phyloP scores from a whole-genome alignment of 1,284 basidiomycete genomes.

The Apiotrichum mycotoxinovorans region DNA sequence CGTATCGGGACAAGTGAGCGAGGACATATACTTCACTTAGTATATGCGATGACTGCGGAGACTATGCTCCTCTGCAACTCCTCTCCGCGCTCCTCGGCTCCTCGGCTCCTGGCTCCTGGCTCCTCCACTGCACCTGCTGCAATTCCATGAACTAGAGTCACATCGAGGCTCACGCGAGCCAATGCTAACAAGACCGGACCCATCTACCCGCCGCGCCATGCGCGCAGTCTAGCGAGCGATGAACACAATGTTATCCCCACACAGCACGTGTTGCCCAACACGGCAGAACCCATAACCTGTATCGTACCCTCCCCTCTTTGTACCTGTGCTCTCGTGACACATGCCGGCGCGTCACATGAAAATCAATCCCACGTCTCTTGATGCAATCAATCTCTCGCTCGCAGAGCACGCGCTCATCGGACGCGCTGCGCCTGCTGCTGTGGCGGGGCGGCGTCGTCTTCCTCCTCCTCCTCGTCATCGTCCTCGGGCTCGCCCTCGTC shows the following conservation, averaged over 20 bases:
- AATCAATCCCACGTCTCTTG: no score
- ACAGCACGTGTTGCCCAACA: not conserved
- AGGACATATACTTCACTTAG: no score
- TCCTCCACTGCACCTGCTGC: no score
- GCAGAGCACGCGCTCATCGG: not conserved
- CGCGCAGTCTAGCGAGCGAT: not conserved
- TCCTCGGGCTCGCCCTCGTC: slow-evolving; percentile 32
- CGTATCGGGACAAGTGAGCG: no score
- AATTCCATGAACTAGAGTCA: slow-evolving; percentile 1
- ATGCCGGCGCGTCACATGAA: not conserved
- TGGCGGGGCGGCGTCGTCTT: slow-evolving; percentile 20
- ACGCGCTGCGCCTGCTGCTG: not conserved
- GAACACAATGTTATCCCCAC: not conserved
- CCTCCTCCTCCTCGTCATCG: slow-evolving; percentile 38
- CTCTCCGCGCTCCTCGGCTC: no score
- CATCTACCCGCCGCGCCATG: not conserved
- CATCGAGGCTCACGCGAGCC: slow-evolving; percentile 3
- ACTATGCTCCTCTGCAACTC: no score
- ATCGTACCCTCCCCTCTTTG: not conserved
- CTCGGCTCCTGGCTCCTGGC: not conserved
- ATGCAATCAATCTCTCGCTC: no score
- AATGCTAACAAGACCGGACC: slow-evolving; percentile 6
- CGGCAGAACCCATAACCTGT: not conserved
- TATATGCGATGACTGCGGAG: no score
- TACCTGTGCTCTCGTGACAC: not conserved